These are phyloP conservation scores for Saturnispora quitensis DNA, from an alignment of 805 yeast genomes.

Conservation along the genomic window DNA sequence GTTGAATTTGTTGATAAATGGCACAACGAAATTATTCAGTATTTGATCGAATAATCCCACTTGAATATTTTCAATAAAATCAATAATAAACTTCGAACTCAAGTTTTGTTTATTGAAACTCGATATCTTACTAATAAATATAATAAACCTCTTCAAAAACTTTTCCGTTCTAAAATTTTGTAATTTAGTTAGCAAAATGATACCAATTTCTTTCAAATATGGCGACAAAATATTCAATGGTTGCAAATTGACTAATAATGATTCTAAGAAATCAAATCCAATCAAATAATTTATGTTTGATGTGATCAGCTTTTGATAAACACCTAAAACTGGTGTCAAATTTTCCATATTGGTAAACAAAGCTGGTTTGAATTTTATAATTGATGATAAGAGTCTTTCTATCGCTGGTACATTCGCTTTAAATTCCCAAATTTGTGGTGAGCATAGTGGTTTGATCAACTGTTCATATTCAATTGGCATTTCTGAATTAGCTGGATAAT, in stretches of 20 bases:
- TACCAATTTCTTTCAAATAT: constrained; percentile 62
- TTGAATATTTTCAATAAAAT: constrained; percentile 69
- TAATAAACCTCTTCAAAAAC: constrained; percentile 60
- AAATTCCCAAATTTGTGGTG: constrained; percentile 91
- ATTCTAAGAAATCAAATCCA: constrained; percentile 80
- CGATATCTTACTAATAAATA: constrained; percentile 40
- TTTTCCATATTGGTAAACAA: constrained; percentile 31
- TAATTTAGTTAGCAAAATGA: constrained; percentile 68
- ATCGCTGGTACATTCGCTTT: constrained; percentile 92
- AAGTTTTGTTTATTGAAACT: constrained; percentile 24
- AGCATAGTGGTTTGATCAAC: constrained; percentile 69
- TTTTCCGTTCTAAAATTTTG: constrained; percentile 77
- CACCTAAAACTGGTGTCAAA: constrained; percentile 81
- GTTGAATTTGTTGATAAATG: constrained; percentile 36
- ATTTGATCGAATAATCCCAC: constrained; percentile 46
- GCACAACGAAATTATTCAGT: constrained; percentile 38
- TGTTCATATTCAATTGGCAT: constrained; percentile 60
- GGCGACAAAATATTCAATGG: constrained; percentile 41
- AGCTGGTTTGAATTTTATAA: constrained; percentile 41
- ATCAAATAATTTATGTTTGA: constrained; percentile 71
- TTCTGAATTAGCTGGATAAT: constrained; percentile 36
- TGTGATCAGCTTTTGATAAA: constrained; percentile 88
- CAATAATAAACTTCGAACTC: constrained; percentile 39
- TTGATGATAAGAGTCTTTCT: constrained; percentile 65
- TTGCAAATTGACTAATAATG: constrained; percentile 45